Evolutionary conservation across 148 eudicot genomes (phyloP).

Genomic region (Beta vulgaris): DNA sequence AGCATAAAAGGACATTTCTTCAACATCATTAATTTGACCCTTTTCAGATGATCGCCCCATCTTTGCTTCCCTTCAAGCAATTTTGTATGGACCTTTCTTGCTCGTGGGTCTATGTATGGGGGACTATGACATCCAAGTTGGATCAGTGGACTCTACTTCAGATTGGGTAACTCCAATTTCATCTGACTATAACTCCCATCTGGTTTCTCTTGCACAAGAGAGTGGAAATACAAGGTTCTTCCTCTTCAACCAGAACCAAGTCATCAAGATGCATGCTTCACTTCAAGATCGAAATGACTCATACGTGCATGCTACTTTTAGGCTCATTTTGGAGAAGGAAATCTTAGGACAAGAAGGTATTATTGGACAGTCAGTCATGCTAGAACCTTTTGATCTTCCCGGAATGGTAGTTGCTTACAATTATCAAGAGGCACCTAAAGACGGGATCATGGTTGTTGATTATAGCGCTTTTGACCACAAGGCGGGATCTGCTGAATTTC

Average conservation of each 20-base stretch:
- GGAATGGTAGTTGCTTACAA: constrained; percentile 51
- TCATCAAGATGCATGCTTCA: constrained; percentile 40
- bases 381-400: constrained; percentile 74
- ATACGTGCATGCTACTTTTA: constrained; percentile 59
- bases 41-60: constrained; percentile 72
- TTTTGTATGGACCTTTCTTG: constrained; percentile 82
- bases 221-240: constrained; percentile 33
- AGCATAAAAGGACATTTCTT: no score
- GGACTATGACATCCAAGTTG: constrained; percentile 56
- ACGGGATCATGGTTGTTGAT: constrained; percentile 32
- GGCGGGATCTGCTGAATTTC: constrained; percentile 29
- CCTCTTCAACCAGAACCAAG: constrained; percentile 33
- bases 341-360: constrained; percentile 20
- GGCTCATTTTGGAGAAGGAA: constrained; percentile 38
- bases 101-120: constrained; percentile 66
- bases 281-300: constrained; percentile 48
- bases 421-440: constrained; percentile 41
- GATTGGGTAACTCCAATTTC: constrained; percentile 71
- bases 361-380: constrained; percentile 49
- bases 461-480: background rate
- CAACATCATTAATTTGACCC: background rate
- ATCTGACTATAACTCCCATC: constrained; percentile 43
- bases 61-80: constrained; percentile 59
- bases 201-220: constrained; percentile 57
- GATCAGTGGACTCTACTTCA: constrained; percentile 28